phyloP scores from a whole-genome alignment of 257 asterid genomes.

The Phtheirospermum japonicum region DNA sequence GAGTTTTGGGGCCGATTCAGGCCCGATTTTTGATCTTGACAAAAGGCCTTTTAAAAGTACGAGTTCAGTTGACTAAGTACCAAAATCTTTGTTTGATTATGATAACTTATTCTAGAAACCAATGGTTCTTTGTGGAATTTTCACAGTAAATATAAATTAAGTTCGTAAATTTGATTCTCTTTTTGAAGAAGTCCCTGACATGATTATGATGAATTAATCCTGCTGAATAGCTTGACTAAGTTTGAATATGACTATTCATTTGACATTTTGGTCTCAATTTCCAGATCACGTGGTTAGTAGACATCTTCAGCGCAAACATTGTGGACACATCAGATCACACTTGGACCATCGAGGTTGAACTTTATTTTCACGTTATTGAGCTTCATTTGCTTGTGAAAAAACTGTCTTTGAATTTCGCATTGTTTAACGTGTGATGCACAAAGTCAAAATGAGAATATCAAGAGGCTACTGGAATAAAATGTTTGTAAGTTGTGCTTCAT shows the following conservation, averaged over 20 bases:
- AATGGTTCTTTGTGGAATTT: not conserved
- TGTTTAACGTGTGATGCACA: not conserved
- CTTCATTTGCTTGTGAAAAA: slow-evolving; percentile 21
- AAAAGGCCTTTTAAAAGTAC: not conserved
- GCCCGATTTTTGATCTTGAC: not conserved
- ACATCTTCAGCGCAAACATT: slow-evolving; percentile 71
- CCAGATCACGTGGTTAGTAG: slow-evolving; percentile 81
- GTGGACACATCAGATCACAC: slow-evolving; percentile 79
- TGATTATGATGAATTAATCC: no score
- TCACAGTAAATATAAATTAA: no score
- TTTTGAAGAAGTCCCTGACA: no score
- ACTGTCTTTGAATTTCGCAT: slow-evolving; percentile 20
- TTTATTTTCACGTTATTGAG: slow-evolving; percentile 17
- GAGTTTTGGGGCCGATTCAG: not conserved
- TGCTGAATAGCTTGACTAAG: no score
- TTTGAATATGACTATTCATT: slow-evolving; percentile 9
- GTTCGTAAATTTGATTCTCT: no score
- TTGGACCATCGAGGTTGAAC: slow-evolving; percentile 70
- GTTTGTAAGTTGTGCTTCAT: slow-evolving; percentile 6
- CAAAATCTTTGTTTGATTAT: not conserved
- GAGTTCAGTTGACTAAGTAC: not conserved
- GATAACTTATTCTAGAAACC: not conserved
- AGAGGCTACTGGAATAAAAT: slow-evolving; percentile 8
- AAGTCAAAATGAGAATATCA: slow-evolving; percentile 16
- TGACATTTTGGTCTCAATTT: slow-evolving; percentile 26